These are phyloP conservation scores for Nicotiana obtusifolia DNA, from an alignment of 257 asterid species.

Conservation along the genomic window DNA sequence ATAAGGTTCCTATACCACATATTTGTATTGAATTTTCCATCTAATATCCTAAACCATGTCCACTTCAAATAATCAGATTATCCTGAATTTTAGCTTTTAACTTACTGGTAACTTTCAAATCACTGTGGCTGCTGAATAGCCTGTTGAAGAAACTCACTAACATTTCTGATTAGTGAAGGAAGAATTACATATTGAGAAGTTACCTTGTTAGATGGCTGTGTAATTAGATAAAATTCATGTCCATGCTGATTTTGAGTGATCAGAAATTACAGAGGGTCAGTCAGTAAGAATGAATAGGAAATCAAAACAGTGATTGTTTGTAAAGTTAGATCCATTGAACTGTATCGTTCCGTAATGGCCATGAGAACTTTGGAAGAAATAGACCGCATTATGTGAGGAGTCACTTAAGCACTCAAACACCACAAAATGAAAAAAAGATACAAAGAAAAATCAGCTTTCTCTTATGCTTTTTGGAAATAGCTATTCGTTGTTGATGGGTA, in stretches of 20 bases:
- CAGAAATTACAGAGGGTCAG: not conserved
- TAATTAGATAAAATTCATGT: not conserved
- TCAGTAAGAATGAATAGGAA: not conserved
- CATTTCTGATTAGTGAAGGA: not conserved
- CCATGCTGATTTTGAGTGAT: not conserved
- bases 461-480: not conserved
- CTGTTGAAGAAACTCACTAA: not conserved
- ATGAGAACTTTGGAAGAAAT: not conserved
- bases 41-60: not conserved
- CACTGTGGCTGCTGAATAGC: not conserved
- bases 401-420: not conserved
- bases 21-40: not conserved
- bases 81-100: not conserved
- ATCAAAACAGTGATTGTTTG: not conserved
- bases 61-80: not conserved
- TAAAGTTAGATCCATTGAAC: not conserved
- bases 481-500: not conserved
- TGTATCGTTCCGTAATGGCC: not conserved
- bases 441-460: not conserved
- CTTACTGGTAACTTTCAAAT: not conserved
- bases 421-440: not conserved
- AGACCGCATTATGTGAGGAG: not conserved
- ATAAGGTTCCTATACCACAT: not conserved
- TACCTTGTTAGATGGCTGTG: not conserved
- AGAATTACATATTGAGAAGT: not conserved